Conservation (phyloP, 345 rosid genomes). For the Populus nigra region DNA sequence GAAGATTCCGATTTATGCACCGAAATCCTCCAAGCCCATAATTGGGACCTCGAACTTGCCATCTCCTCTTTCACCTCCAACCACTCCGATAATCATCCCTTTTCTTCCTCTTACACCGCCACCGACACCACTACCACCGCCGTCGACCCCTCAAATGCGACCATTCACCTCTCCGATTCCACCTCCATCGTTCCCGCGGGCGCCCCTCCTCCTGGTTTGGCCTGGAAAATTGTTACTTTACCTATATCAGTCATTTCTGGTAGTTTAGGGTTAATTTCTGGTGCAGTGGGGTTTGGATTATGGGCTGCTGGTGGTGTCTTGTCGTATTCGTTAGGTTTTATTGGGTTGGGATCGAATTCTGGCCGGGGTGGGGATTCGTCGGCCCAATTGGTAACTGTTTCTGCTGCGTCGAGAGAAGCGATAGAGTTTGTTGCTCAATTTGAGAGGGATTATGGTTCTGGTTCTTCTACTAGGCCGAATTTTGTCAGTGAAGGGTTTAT, state of each 20-base stretch:
- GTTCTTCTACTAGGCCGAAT: conserved; percentile 48
- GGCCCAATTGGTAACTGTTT: conserved; percentile 49
- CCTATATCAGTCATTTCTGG: conserved; percentile 86
- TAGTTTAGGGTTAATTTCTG: conserved; percentile 75
- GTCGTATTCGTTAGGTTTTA: conserved; percentile 75
- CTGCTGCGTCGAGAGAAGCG: conserved; percentile 74
- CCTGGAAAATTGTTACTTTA: conserved; percentile 78
- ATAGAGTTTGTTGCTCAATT: conserved; percentile 64
- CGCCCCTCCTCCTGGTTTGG: conserved; percentile 55
- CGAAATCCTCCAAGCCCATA: conserved; percentile 93
- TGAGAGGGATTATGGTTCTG: conserved; percentile 74
- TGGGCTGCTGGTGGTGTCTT: conserved; percentile 96
- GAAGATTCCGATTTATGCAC: conserved; percentile 89
- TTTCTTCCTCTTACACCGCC: conserved; percentile 2
- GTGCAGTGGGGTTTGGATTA: conserved; percentile 84
- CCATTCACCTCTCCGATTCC: too few relatives aligned
- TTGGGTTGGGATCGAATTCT: conserved; percentile 61
- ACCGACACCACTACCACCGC: conserved; percentile 21
- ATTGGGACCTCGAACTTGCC: conserved; percentile 98
- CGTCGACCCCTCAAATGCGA: neutral
- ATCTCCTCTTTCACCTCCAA: conserved; percentile 73
- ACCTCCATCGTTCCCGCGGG: conserved; percentile 2
- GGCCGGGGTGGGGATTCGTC: conserved; percentile 47
- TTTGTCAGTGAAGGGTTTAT: conserved; percentile 83
- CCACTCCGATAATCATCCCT: conserved; percentile 14